Evolutionary conservation across 2,329 filamentous ascomycete species (phyloP), one percentile per base, ranked within the genome.

Genomic region (Diaporthe aspalathi): DNA sequence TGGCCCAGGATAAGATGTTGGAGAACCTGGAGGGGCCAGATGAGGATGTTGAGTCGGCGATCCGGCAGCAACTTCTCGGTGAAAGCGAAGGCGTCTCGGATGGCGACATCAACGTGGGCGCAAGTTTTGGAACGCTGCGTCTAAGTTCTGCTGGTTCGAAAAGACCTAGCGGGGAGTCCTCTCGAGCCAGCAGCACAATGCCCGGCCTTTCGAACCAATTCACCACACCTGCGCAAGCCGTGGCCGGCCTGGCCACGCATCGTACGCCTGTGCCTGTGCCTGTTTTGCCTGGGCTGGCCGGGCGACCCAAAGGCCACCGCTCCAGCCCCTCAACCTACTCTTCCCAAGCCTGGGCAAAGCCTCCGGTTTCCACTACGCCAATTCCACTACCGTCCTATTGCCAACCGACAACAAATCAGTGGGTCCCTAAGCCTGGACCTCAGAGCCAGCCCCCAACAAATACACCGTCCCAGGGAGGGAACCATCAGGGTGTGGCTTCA

Each of bases 11-110:
- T 66, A 74, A 74, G 17, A 67, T 67, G 16, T 29, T 70, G 16
- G 57, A 70, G 20, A 38, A 53, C 0, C 20, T 69, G 52, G 22
- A 74, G 24, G 65, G 68, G 40, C n/a, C 29, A 3, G 76, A 74
- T 1, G 76, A 74, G n/a, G 75, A 80, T 43, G 73, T 74, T 5
- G 79, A 79, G 7, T 27, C n/a, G 20, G 50, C 22, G 24, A 77
- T 83, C 57, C 75, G 67, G 11, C 75, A 72, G 56, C 80, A 80
- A 49, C 63, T 81, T 12, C 17, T 16, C 14, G 24, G 22, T 22
- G 74, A 75, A 24, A 71, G 53, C 14, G 75, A 52, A 8, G 45
- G 54, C 38, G 52, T 40, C 22, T 50, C 50, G 5, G 70, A 73
- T 14, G 16, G 68, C 43, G 73, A 70, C 2, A 43, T 52, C 20